Conservation (phyloP, 495 filamentous ascomycete genomes). For the Apodospora peruviana region DNA sequence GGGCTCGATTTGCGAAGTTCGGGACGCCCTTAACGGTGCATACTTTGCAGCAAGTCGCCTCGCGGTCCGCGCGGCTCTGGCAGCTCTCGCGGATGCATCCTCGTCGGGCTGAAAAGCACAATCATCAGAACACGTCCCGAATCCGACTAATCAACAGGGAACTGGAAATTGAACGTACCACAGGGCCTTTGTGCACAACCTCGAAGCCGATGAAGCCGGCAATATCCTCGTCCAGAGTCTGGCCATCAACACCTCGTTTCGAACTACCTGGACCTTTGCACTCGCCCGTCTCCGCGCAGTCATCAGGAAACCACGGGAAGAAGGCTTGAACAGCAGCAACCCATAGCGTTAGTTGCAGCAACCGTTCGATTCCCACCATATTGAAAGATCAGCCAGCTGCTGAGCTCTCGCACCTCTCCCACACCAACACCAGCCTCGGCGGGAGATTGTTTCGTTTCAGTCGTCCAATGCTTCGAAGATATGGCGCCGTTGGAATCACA, state of each 20-base stretch:
- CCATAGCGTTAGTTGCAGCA: slow-evolving; percentile 40
- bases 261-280: too few relatives aligned
- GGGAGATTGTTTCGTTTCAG: slow-evolving; percentile 4
- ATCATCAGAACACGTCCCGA: slow-evolving; percentile 7
- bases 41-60: slow-evolving; percentile 18
- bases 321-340: slow-evolving; percentile 31
- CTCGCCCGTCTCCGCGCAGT: background rate
- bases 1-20: slow-evolving; percentile 2
- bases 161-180: too few relatives aligned
- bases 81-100: slow-evolving; percentile 3
- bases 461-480: slow-evolving; percentile 1
- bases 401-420: slow-evolving; percentile 22
- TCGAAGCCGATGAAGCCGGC: too few relatives aligned
- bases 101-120: slow-evolving; percentile 4
- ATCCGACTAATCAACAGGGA: background rate
- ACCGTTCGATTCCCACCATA: slow-evolving; percentile 29
- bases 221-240: too few relatives aligned
- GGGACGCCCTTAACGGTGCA: slow-evolving; percentile 1
- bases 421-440: slow-evolving; percentile 12
- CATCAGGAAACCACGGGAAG: slow-evolving; percentile 24
- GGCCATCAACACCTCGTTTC: background rate
- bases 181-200: too few relatives aligned
- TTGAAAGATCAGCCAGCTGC: slow-evolving; percentile 21
- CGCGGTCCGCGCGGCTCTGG: slow-evolving; percentile 11
- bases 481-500: background rate